phyloP scores from a whole-genome alignment of 352 stramenopile genomes.

The Globisporangium spiculum region DNA sequence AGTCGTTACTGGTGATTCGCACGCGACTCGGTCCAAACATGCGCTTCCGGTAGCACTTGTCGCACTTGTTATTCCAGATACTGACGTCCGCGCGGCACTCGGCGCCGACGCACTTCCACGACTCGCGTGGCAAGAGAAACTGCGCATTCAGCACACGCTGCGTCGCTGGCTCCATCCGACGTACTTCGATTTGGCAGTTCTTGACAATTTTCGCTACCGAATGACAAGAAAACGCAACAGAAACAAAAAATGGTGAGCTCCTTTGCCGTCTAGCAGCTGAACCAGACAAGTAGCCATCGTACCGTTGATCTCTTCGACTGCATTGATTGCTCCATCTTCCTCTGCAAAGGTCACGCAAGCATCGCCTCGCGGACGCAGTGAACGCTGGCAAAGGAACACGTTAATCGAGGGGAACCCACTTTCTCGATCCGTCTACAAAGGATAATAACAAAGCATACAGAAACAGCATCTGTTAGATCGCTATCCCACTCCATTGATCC shows the following conservation, averaged over 20 bases:
- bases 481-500: neutral
- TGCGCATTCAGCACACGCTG: conserved; percentile 45
- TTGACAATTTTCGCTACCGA: conserved; percentile 50
- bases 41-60: conserved; percentile 42
- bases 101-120: conserved; percentile 45
- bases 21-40: conserved; percentile 50
- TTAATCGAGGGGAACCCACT: conserved; percentile 51
- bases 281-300: neutral
- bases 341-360: conserved; percentile 46
- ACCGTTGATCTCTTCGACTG: conserved; percentile 60
- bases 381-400: conserved; percentile 52
- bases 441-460: conserved; percentile 9
- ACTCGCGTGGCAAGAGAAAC: conserved; percentile 39
- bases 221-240: neutral
- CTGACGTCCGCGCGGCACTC: conserved; percentile 56
- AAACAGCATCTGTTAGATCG: conserved; percentile 11
- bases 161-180: conserved; percentile 39
- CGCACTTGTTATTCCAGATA: conserved; percentile 57
- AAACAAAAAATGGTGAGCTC: neutral
- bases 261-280: neutral
- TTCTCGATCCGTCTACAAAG: conserved; percentile 35
- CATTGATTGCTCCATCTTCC: conserved; percentile 32
- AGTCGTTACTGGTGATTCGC: conserved; percentile 41
- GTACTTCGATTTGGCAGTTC: conserved; percentile 54
- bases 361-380: conserved; percentile 45